Base-by-base conservation (phyloP, 495 filamentous ascomycete genomes). In the Darksidea phi region DNA sequence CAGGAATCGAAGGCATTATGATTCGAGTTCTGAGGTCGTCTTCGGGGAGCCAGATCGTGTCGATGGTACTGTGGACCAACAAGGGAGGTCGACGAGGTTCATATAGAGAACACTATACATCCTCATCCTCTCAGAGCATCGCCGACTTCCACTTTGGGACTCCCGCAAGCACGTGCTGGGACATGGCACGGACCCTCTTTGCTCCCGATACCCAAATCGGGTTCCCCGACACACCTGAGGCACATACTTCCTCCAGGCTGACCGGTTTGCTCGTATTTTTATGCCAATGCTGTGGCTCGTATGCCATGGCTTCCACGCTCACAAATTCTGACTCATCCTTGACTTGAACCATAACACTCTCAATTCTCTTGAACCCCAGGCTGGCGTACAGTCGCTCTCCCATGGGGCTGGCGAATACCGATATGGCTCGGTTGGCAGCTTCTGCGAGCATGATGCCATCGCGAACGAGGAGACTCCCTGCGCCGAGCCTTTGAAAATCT, bases 321-420 rank as follows among this genome's bases (percentile, higher is more conserved):
- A 57, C 43, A n/a, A 8, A 36, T 21, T 57, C 54, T 2, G 12
- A 17, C 43, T 57, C 54, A 32, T 48, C 42, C 25, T 57, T 20
- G 26, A 57, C 42, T 17, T 57, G 41, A 25, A 57, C 26, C 0
- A 25, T 32, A 23, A 57, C 41, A 48, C 34, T 46, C 11, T 36
- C 54, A 1, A 57, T 17, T 24, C 13, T 24, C 23, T 34, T 0
- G 28, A 63, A 63, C 20, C 59, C 59, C n/a, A 63, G 53, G 21
- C 34, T n/a, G 15, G 17, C 23, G 53, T 63, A 63, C n/a, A 63
- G 53, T 24, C 28, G 38, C 18, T 57, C 18, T 24, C 59, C 59
- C 59, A 63, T 63, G 13, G 59, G 59, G 26, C 59, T 63, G n/a
- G 59, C 59, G 36, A 63, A 63, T 25, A 63, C 52, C 3, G 59